Conservation (phyloP, 306 rosid genomes). For the Castanea sativa region DNA sequence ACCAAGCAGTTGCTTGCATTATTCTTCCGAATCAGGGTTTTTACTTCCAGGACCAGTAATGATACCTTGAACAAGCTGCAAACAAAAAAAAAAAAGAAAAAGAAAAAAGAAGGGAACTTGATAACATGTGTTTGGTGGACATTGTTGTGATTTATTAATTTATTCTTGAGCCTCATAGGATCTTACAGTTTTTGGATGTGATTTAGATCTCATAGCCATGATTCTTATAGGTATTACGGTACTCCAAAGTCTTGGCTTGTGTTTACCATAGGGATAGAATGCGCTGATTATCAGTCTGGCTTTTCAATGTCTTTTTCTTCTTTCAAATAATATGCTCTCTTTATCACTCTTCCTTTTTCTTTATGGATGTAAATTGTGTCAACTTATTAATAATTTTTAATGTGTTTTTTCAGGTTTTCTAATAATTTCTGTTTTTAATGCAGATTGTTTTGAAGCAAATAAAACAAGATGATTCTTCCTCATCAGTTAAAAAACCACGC, state of each 20-base stretch:
- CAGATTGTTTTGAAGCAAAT: constrained; percentile 69
- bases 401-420: constrained; percentile 5
- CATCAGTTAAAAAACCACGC: constrained; percentile 60
- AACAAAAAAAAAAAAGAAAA: not conserved
- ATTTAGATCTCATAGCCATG: not conserved
- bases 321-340: not conserved
- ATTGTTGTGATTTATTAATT: not conserved
- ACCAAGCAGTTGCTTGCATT: not conserved
- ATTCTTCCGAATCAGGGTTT: not conserved
- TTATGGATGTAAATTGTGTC: not conserved
- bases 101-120: not conserved
- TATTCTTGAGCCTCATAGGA: not conserved
- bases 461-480: constrained; percentile 45
- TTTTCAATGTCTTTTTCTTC: not conserved
- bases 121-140: not conserved
- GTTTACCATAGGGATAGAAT: not conserved
- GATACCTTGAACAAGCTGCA: not conserved
- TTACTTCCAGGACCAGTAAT: not conserved
- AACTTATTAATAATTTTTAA: not conserved
- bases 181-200: not conserved
- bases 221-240: not conserved
- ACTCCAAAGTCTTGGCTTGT: not conserved
- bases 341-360: not conserved
- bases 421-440: not conserved
- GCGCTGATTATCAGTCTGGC: not conserved